Conservation (phyloP, 495 filamentous ascomycete genomes). For the Bryoglossum gracile region DNA sequence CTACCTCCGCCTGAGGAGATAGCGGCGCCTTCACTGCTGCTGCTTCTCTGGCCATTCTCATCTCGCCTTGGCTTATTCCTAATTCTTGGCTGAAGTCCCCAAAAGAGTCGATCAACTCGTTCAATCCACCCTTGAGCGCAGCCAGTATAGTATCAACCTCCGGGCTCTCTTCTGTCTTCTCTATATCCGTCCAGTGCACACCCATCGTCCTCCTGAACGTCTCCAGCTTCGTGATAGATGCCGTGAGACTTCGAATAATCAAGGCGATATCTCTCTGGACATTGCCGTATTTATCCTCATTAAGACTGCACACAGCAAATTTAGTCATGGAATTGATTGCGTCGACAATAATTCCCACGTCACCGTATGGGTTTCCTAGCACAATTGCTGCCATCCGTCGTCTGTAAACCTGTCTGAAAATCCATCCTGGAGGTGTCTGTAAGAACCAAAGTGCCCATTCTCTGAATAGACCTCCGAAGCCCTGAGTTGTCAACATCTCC, state of each 20-base stretch:
- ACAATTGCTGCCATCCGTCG: slow-evolving; percentile 54
- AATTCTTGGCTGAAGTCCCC: slow-evolving; percentile 60
- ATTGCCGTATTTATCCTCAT: slow-evolving; percentile 81
- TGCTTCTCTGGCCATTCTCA: slow-evolving; percentile 61
- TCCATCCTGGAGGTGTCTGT: slow-evolving; percentile 50
- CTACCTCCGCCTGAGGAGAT: background rate
- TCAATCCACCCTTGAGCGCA: slow-evolving; percentile 51
- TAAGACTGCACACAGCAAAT: slow-evolving; percentile 63
- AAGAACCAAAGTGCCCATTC: slow-evolving; percentile 35
- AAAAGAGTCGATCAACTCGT: slow-evolving; percentile 58
- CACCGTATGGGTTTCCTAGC: slow-evolving; percentile 60
- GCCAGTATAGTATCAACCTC: slow-evolving; percentile 58
- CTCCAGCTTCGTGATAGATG: slow-evolving; percentile 61
- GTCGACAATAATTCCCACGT: slow-evolving; percentile 57
- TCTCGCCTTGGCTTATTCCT: slow-evolving; percentile 55
- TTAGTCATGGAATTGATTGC: slow-evolving; percentile 60
- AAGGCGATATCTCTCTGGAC: slow-evolving; percentile 70
- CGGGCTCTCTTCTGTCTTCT: slow-evolving; percentile 34
- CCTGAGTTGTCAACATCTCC: slow-evolving; percentile 34
- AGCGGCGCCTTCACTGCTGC: slow-evolving; percentile 29
- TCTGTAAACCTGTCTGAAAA: slow-evolving; percentile 64
- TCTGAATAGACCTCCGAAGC: slow-evolving; percentile 32
- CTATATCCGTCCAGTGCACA: slow-evolving; percentile 78
- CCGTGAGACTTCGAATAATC: slow-evolving; percentile 64
- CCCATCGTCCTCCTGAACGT: slow-evolving; percentile 51